Percentiles rank a stretch among this genome's conserved stretches.
phyloP scores from a whole-genome alignment of 352 stramenopile species.

The Phytophthora boehmeriae region DNA sequence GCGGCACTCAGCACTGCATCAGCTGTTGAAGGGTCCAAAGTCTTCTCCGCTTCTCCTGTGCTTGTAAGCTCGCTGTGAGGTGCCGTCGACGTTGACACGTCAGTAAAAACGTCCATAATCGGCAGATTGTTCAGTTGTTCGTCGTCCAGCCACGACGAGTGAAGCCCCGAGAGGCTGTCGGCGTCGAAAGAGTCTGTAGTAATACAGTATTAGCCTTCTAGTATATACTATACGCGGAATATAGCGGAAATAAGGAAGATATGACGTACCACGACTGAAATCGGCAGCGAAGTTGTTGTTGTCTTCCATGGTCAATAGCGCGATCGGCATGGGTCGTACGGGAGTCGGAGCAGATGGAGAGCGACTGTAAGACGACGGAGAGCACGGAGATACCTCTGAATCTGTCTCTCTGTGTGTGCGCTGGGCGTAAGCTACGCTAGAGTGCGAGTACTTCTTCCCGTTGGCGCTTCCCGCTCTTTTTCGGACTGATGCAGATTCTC shows the following conservation, averaged over 20 bases:
- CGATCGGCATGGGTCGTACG: constrained; percentile 27
- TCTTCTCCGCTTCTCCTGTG: constrained; percentile 23
- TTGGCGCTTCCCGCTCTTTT: constrained; percentile 1
- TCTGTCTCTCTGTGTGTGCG: neutral
- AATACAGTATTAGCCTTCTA: constrained; percentile 6
- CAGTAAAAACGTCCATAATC: constrained; percentile 36
- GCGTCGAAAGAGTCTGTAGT: constrained; percentile 32
- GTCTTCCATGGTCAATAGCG: constrained; percentile 38
- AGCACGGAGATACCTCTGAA: neutral
- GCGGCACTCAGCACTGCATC: constrained; percentile 45
- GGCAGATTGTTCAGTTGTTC: constrained; percentile 48
- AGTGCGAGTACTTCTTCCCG: neutral
- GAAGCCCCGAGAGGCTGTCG: constrained; percentile 36
- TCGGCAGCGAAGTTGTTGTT: constrained; percentile 25
- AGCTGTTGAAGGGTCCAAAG: constrained; percentile 39
- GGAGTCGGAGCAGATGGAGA: constrained; percentile 6
- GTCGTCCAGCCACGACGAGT: constrained; percentile 55
- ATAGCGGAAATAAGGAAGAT: neutral
- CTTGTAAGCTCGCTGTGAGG: constrained; percentile 24
- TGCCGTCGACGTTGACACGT: constrained; percentile 26
- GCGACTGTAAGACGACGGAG: constrained; percentile 1
- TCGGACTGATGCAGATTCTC: constrained; percentile 4
- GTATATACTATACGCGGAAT: neutral
- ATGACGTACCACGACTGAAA: constrained; percentile 28
- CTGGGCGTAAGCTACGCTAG: constrained; percentile 4